phyloP scores from a whole-genome alignment of 2,329 filamentous ascomycete genomes.

The Emmonsia crescens region DNA sequence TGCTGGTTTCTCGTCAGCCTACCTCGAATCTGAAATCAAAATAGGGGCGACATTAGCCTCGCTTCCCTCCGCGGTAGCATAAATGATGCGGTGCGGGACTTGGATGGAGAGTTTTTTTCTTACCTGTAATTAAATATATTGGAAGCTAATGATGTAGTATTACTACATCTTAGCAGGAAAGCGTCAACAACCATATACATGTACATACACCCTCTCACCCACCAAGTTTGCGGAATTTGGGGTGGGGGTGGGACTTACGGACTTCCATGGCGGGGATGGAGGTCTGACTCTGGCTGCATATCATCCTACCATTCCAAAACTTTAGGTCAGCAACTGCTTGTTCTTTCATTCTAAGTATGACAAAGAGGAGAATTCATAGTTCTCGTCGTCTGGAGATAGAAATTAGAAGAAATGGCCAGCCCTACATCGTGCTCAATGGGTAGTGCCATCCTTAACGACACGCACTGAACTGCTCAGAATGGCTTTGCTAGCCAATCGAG shows the following conservation, averaged over 20 bases:
- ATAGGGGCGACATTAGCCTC: background rate
- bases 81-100: background rate
- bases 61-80: background rate
- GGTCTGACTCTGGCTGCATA: background rate
- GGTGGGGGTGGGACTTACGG: background rate
- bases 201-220: background rate
- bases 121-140: constrained; percentile 10
- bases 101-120: background rate
- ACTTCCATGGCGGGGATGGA: background rate
- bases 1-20: background rate
- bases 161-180: background rate
- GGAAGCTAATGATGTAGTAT: constrained; percentile 9
- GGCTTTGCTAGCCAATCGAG: too few relatives aligned
- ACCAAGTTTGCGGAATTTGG: background rate
- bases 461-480: background rate
- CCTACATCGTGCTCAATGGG: background rate
- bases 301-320: background rate
- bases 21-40: constrained; percentile 4
- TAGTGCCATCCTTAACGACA: background rate
- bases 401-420: background rate
- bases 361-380: too few relatives aligned
- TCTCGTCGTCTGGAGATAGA: background rate
- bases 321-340: background rate
- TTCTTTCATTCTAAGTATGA: background rate
- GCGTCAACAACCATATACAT: background rate